Conservation (phyloP, 2,329 filamentous ascomycete species). For the Penicillium corylophilum region DNA sequence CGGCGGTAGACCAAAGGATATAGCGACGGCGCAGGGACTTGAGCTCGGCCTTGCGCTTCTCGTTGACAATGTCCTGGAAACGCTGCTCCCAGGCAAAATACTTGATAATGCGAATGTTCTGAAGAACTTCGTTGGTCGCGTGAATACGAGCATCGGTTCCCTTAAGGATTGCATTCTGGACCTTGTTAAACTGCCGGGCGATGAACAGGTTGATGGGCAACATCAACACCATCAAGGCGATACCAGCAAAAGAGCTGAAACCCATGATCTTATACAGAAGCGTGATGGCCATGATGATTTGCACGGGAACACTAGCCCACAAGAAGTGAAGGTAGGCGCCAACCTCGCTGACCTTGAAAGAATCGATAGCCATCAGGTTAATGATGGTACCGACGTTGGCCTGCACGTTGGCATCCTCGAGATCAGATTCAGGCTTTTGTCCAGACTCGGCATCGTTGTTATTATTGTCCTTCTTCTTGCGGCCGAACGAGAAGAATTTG, state of each 20-base stretch:
- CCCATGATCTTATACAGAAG: conserved; percentile 90
- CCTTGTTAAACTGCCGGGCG: conserved; percentile 77
- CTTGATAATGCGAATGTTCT: conserved; percentile 98
- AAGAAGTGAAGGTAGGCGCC: conserved; percentile 94
- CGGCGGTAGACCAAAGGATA: conserved; percentile 85
- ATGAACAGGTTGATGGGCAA: conserved; percentile 89
- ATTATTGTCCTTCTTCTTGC: conserved; percentile 51
- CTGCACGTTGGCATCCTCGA: conserved; percentile 61
- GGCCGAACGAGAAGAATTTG: conserved; percentile 55
- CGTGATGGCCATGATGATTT: conserved; percentile 75
- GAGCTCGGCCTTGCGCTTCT: conserved; percentile 79
- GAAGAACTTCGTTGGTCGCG: conserved; percentile 92
- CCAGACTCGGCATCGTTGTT: conserved; percentile 27
- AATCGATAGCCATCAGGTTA: conserved; percentile 98
- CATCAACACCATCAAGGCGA: conserved; percentile 83
- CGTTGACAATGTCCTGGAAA: conserved; percentile 81
- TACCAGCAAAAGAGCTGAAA: conserved; percentile 87
- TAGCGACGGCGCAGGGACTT: conserved; percentile 77
- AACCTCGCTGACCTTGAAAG: conserved; percentile 95
- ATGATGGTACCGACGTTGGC: conserved; percentile 97
- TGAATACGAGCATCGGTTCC: conserved; percentile 96
- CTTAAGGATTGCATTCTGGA: conserved; percentile 87
- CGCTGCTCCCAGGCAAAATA: conserved; percentile 98
- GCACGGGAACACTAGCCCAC: conserved; percentile 86
- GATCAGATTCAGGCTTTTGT: conserved; percentile 14